These are phyloP conservation scores for Saccharomycopsis lassenensis DNA, from an alignment of 805 yeast genomes.

Conservation along the genomic window DNA sequence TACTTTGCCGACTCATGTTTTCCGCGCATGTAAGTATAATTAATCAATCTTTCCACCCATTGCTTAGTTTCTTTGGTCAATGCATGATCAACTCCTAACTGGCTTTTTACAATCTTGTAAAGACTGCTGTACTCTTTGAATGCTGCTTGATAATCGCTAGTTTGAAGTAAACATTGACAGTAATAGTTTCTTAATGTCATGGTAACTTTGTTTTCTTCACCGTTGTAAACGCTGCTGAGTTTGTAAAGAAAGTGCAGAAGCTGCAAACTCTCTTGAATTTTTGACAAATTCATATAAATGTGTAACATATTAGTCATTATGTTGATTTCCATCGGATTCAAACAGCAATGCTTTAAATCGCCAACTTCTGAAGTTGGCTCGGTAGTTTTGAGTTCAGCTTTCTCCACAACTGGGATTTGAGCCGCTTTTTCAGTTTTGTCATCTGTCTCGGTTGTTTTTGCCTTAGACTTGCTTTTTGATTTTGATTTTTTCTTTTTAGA, in stretches of 20 bases:
- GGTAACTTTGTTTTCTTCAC: constrained; percentile 46
- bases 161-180: constrained; percentile 47
- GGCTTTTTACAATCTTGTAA: constrained; percentile 40
- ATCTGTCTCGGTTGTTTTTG: too few relatives aligned
- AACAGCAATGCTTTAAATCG: too few relatives aligned
- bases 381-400: too few relatives aligned
- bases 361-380: too few relatives aligned
- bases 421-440: too few relatives aligned
- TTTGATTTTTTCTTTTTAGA: too few relatives aligned
- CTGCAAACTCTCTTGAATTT: constrained; percentile 36
- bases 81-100: constrained; percentile 57
- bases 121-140: constrained; percentile 46
- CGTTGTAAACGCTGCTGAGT: constrained; percentile 41
- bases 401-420: too few relatives aligned
- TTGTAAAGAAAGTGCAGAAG: constrained; percentile 41
- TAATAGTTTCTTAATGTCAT: constrained; percentile 60
- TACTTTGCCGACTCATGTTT: too few relatives aligned
- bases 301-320: constrained; percentile 52
- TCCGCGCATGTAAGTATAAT: too few relatives aligned
- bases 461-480: too few relatives aligned
- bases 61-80: constrained; percentile 57
- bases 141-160: constrained; percentile 44
- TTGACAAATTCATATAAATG: constrained; percentile 43
- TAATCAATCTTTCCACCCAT: constrained; percentile 49
- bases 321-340: constrained; percentile 61